Evolutionary conservation across 805 yeast genomes (phyloP).

Genomic region (Cyberlindnera sargentensis): DNA sequence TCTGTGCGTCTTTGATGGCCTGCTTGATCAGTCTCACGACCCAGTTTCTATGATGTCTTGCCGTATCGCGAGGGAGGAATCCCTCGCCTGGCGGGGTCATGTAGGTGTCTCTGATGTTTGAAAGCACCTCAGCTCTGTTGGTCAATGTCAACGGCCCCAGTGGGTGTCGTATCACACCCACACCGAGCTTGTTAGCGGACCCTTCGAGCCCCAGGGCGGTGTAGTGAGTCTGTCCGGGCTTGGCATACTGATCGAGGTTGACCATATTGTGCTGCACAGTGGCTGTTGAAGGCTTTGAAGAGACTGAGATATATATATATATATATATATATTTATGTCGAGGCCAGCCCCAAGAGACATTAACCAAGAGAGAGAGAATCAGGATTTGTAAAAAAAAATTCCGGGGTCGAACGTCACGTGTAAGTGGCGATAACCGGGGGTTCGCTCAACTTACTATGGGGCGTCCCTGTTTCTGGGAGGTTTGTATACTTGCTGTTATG

Average conservation of each 20-base stretch:
- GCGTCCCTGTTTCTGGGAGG: too few species aligned
- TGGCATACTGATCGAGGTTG: conserved; percentile 38
- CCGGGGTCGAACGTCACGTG: too few species aligned
- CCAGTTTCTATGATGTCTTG: conserved; percentile 95
- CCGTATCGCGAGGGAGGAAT: conserved; percentile 92
- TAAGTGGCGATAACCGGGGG: too few species aligned
- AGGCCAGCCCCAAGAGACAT: neutral
- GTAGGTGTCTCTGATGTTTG: conserved; percentile 94
- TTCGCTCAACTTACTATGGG: too few species aligned
- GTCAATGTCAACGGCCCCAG: conserved; percentile 46
- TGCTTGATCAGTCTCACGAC: conserved; percentile 66
- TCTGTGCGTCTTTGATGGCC: conserved; percentile 57
- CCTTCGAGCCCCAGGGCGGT: conserved; percentile 93
- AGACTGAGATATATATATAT: too few species aligned
- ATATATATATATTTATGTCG: too few species aligned
- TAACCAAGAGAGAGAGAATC: too few species aligned
- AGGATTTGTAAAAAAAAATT: too few species aligned
- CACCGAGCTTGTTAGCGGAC: conserved; percentile 93
- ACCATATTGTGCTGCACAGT: conserved; percentile 23
- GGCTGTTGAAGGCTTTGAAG: too few species aligned
- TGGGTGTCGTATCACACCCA: conserved; percentile 79
- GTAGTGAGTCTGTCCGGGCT: conserved; percentile 41
- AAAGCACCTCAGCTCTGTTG: conserved; percentile 66
- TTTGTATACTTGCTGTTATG: too few species aligned
- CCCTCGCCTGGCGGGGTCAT: conserved; percentile 98